Conservation (phyloP, 2,329 filamentous ascomycete species). For the Chaetomiaceae sp. region DNA sequence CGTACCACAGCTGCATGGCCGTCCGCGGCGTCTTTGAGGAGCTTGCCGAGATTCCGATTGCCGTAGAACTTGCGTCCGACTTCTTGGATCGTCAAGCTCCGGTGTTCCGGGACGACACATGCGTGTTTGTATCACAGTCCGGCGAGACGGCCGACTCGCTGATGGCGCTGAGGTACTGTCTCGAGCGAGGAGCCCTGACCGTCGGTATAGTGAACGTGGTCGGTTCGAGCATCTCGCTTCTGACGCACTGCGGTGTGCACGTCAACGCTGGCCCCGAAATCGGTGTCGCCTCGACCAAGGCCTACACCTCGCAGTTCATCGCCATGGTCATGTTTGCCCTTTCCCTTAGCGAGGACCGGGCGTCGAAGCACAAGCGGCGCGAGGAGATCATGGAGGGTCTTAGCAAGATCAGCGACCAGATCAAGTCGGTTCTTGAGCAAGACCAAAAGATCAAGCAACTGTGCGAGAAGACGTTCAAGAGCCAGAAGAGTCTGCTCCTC, state of each 20-base stretch:
- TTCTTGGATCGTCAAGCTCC: constrained; percentile 96
- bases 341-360: constrained; percentile 91
- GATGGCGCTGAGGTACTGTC: constrained; percentile 94
- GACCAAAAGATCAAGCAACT: constrained; percentile 93
- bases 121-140: constrained; percentile 97
- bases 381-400: constrained; percentile 97
- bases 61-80: constrained; percentile 94
- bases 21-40: constrained; percentile 97
- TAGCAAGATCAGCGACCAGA: constrained; percentile 80
- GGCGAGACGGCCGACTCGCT: constrained; percentile 97
- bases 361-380: constrained; percentile 85
- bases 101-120: constrained; percentile 98
- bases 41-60: constrained; percentile 94
- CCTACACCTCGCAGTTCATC: constrained; percentile 98
- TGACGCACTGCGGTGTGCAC: constrained; percentile 99
- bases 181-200: constrained; percentile 94
- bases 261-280: constrained; percentile 99
- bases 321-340: constrained; percentile 99
- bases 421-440: constrained; percentile 85
- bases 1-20: constrained; percentile 99
- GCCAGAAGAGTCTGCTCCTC: constrained; percentile 93
- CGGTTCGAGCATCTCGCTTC: constrained; percentile 94
- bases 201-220: constrained; percentile 99
- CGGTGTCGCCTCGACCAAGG: constrained; percentile 98
- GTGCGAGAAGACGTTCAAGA: constrained; percentile 87